phyloP scores from a whole-genome alignment of 2,329 filamentous ascomycete genomes.

The Canariomyces notabilis region DNA sequence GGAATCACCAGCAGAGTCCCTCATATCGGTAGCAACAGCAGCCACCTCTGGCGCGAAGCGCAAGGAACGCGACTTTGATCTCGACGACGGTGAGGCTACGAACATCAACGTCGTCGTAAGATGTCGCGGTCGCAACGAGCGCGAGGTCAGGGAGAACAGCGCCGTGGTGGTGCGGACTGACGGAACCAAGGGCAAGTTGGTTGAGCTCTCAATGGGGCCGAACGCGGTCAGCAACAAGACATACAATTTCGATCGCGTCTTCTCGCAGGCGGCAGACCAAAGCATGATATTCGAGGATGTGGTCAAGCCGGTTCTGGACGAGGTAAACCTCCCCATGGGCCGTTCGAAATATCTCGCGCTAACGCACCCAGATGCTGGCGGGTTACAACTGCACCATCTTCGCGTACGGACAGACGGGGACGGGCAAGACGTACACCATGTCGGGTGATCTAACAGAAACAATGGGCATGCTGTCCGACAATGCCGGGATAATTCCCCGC shows the following conservation, averaged over 20 bases:
- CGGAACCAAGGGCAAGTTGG: conserved; percentile 76
- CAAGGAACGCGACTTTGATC: conserved; percentile 79
- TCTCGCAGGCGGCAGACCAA: conserved; percentile 91
- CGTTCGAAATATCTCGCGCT: conserved; percentile 1
- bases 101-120: conserved; percentile 98
- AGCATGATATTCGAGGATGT: conserved; percentile 93
- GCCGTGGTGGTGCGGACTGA: conserved; percentile 85
- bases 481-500: conserved; percentile 90
- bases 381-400: conserved; percentile 99
- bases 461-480: conserved; percentile 79
- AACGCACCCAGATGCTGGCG: conserved; percentile 64
- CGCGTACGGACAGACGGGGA: conserved; percentile 95
- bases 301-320: conserved; percentile 84
- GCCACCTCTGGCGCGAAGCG: conserved; percentile 64
- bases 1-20: conserved; percentile 65
- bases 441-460: conserved; percentile 93
- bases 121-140: conserved; percentile 86
- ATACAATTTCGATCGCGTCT: conserved; percentile 95
- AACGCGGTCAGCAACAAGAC: conserved; percentile 92
- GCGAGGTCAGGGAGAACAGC: conserved; percentile 91
- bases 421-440: conserved; percentile 99
- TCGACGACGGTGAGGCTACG: conserved; percentile 67
- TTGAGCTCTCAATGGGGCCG: conserved; percentile 88
- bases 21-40: conserved; percentile 54
- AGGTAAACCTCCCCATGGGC: conserved; percentile 51